phyloP scores from a whole-genome alignment of 2,329 filamentous ascomycete species.

The Sporothrix schenckii region DNA sequence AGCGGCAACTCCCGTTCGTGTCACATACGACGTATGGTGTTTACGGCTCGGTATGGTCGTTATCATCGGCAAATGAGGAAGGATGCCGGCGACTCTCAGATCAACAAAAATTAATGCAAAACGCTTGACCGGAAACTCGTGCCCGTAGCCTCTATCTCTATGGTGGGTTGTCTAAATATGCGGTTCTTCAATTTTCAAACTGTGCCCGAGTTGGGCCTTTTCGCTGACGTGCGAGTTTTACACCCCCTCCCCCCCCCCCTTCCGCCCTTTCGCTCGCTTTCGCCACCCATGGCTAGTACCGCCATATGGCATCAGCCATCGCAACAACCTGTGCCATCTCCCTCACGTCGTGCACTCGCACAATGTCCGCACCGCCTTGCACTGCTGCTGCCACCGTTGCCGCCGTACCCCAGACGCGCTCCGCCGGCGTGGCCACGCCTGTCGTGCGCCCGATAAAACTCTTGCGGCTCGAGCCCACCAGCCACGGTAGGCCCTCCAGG shows the following conservation, averaged over 20 bases:
- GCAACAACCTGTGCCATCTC: slow-evolving; percentile 83
- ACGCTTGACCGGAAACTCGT: neutral
- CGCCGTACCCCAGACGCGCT: slow-evolving; percentile 82
- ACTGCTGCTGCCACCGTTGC: slow-evolving; percentile 85
- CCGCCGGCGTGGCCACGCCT: slow-evolving; percentile 68
- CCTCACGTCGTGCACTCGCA: slow-evolving; percentile 85
- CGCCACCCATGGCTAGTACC: slow-evolving; percentile 44
- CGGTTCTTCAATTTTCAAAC: neutral
- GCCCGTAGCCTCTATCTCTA: slow-evolving; percentile 2
- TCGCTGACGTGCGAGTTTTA: neutral
- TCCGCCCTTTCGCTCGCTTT: neutral
- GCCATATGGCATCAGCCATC: slow-evolving; percentile 93
- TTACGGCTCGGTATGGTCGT: neutral
- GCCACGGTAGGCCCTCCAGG: slow-evolving; percentile 75
- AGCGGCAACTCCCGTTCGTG: neutral
- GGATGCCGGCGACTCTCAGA: neutral
- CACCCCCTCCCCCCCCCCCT: neutral
- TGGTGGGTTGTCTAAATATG: neutral
- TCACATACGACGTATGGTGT: slow-evolving; percentile 4
- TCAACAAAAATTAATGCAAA: neutral
- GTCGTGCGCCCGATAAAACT: slow-evolving; percentile 84
- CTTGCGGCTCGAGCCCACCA: slow-evolving; percentile 88
- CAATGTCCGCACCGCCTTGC: slow-evolving; percentile 84
- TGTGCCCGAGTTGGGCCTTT: too few relatives aligned
- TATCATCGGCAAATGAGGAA: neutral